Evolutionary conservation across 2,329 filamentous ascomycete species (phyloP), one percentile per base, ranked within the genome.

Genomic region (Cladosporium sp.): DNA sequence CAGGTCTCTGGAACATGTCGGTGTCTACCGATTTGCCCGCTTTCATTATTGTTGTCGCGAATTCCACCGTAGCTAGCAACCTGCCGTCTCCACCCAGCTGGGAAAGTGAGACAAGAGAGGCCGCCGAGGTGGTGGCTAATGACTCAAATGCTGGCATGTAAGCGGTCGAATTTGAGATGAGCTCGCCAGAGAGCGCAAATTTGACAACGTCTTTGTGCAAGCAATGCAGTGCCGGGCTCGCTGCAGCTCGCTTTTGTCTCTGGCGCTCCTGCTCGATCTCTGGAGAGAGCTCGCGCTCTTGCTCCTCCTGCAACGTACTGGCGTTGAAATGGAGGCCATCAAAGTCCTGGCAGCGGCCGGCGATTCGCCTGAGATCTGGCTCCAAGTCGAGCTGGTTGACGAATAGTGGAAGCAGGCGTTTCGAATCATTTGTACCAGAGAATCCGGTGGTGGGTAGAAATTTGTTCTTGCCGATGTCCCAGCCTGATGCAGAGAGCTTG

Each of bases 371-470:
- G 9, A 54, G 19, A 1, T 63, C 57, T 0, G 71, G 65, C 0
- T 72, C 68, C 0, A 89, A 71, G 54, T 89, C 83, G 0, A 79
- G 67, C 48, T 88, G 84, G 16, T 70, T 64, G 16, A 88, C 80
- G 0, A 74, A 81, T n/a, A 82, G 64, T 0, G 85, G 85, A 0
- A 88, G 66, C 33, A 85, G 71, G 0, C 67, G 69, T 35, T 77
- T 73, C 16, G 79, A 82, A 61, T 89, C 85, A 42, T 86, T 88
- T 0, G 86, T 89, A 0, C 85, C 85, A 7, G 81, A 85, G 62
- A 90, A 89, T 0, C 85, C 85, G 0, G 84, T 87, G 0, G 83
- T 85, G 1, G 76, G 55, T 1, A 68, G 0, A 85, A 77, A 0
- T 83, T 61, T 4, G 73, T 64, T 0, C 68, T 65, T 0, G 0